Evolutionary conservation across 768 basidiomycete genomes (phyloP), one percentile per base, ranked within the genome.

Genomic region (Hericium alpestre): DNA sequence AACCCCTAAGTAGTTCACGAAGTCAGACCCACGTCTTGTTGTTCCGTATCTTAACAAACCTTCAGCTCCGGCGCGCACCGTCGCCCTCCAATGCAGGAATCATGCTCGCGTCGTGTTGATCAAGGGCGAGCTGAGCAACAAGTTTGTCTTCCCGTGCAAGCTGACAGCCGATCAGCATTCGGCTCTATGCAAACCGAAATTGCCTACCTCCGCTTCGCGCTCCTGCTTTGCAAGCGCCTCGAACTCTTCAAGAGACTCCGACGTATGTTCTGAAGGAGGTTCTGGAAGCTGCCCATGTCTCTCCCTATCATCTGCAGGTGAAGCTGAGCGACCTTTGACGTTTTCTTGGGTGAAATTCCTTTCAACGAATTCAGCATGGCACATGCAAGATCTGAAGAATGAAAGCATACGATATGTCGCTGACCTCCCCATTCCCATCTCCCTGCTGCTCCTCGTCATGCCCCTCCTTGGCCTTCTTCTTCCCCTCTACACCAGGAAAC

Each of bases 1-100:
- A 80, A 90, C n/a, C 80, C 81, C 84, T 88, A n/a, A n/a, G n/a
- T n/a, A 53, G 5, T n/a, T 5, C 37, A 10, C 15, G 4, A 37
- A 13, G 5, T 10, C 11, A n/a, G 12, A 23, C 3, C 3, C 27
- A 22, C 32, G 8, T 32, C 32, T 7, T 32, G 9, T 5, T 32
- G 8, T 32, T 32, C 32, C 6, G 6, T 10, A 32, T 32, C 32
- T 32, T 7, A 10, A 32, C 32, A 10, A 32, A 32, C 32, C 8
- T 32, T 32, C 32, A 32, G 32, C 32, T 32, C 8, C 32, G 32
- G 32, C 9, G 32, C 32, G 8, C 32, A 32, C 32, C 9, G 32
- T 32, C 27, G 8, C 8, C 32, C 9, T 32, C 32, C 32, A 32
- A 32, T 32, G 7, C 32, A 32, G 32, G 32, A 32, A 32, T 10